Evolutionary conservation across 1,284 basidiomycete genomes (phyloP), one percentile per base, ranked within the genome.

Genomic region (Cutaneotrichosporon dermatis): DNA sequence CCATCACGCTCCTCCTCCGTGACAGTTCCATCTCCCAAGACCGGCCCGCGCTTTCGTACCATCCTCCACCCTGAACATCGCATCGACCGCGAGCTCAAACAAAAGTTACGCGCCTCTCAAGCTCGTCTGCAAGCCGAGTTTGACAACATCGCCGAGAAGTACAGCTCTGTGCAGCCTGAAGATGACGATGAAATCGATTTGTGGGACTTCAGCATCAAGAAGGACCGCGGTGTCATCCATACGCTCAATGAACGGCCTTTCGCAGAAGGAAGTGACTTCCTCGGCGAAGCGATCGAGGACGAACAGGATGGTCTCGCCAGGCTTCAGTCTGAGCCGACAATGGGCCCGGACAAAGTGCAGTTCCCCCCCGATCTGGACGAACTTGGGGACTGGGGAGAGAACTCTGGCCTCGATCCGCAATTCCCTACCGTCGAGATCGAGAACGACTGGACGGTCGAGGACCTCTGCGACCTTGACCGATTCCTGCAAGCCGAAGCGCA

Each of bases 131-230:
- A 40, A 8, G 57, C 60, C 1, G 63, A 63, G 1, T 79, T 74
- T 73, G 69, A 75, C 34, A 51, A 61, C 12, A 66, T 79, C 51
- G 62, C 66, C 4, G 66, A 70, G 16, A 74, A 73, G 59, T 78
- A 77, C 60, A 67, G 68, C 11, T 56, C 59, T 13, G 58, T 77
- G 6, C 59, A 58, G 7, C 63, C 66, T 6, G 74, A 75, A 41
- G 77, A 79, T 4, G 78, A 77, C 60, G 77, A 78, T 57, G 77
- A 78, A 59, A 67, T 78, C 33, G 76, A 79, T 60, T 50, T 78
- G 16, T 16, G 42, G 0, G 73, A 69, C 1, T 70, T 69, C 15
- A 49, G 63, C 35, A 66, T 77, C 1, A 56, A 69, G 0, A 61
- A 55, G 11, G 65, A 74, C 53, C 61, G 71, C 13, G 75, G 75